phyloP scores from a whole-genome alignment of 345 rosid species.

The Carallia brachiata region DNA sequence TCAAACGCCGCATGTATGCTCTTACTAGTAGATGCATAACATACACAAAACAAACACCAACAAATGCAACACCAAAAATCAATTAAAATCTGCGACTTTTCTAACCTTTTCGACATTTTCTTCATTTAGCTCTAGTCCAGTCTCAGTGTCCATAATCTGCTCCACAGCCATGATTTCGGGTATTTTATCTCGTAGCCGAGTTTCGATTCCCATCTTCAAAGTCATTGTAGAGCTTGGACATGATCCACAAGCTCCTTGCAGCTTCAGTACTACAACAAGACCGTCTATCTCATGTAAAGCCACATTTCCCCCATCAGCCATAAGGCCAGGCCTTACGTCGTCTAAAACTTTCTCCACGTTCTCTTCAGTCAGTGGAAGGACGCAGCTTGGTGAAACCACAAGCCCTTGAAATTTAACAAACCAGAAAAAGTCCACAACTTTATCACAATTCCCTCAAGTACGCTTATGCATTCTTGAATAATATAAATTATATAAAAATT shows the following conservation, averaged over 20 bases:
- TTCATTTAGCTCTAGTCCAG: constrained; percentile 73
- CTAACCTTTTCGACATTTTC: constrained; percentile 80
- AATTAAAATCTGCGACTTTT: neutral
- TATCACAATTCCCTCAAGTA: too few species aligned
- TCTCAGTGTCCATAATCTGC: constrained; percentile 79
- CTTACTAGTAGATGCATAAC: neutral
- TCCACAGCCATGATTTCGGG: constrained; percentile 87
- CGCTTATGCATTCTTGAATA: too few species aligned
- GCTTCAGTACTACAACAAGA: constrained; percentile 79
- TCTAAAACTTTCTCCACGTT: constrained; percentile 87
- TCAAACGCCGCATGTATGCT: neutral
- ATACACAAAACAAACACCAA: neutral
- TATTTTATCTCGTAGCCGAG: constrained; percentile 78
- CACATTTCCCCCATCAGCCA: constrained; percentile 97
- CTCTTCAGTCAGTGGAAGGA: constrained; percentile 79
- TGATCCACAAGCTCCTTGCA: constrained; percentile 97
- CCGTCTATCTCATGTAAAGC: constrained; percentile 95
- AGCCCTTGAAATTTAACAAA: constrained; percentile 29
- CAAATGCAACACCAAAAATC: neutral
- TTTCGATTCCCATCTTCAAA: constrained; percentile 89
- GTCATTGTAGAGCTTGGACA: constrained; percentile 98
- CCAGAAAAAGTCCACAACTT: neutral
- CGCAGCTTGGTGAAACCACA: constrained; percentile 59
- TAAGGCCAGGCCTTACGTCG: constrained; percentile 78
- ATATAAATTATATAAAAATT: too few species aligned